phyloP scores from a whole-genome alignment of 768 basidiomycete species.

The Boletus vinaceobasis region DNA sequence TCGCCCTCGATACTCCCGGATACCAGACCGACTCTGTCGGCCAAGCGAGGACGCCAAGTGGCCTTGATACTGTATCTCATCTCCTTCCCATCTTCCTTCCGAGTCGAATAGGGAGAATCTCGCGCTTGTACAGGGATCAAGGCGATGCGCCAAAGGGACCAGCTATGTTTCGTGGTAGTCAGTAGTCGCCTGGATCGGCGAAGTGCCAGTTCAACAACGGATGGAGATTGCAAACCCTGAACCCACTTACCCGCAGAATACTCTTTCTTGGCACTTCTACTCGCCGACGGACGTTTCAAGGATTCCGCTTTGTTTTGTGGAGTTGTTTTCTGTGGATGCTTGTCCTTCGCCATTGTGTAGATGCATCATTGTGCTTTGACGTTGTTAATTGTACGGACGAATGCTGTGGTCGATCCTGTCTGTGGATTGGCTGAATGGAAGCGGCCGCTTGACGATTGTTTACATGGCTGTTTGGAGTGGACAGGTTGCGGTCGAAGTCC shows the following conservation, averaged over 20 bases:
- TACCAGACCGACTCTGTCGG: constrained; percentile 46
- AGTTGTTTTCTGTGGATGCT: not conserved
- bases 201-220: too few species aligned
- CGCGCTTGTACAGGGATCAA: too few species aligned
- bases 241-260: not conserved
- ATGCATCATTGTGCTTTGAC: not conserved
- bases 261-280: not conserved
- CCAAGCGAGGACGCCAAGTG: constrained; percentile 14
- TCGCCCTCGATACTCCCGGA: constrained; percentile 40
- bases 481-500: not conserved
- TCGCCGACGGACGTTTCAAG: not conserved
- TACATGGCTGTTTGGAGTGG: constrained; percentile 9
- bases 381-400: not conserved
- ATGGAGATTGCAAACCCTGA: constrained; percentile 7
- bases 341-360: not conserved
- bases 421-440: not conserved
- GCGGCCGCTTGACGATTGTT: constrained; percentile 21
- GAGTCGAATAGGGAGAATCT: too few species aligned
- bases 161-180: too few species aligned
- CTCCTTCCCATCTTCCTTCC: not conserved
- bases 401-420: not conserved
- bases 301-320: not conserved
- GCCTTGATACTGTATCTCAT: constrained; percentile 7
- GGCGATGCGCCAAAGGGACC: too few species aligned
- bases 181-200: too few species aligned